These are phyloP conservation scores for Globisporangium barbulae DNA, from an alignment of 352 stramenopile species.

Conservation along the genomic window DNA sequence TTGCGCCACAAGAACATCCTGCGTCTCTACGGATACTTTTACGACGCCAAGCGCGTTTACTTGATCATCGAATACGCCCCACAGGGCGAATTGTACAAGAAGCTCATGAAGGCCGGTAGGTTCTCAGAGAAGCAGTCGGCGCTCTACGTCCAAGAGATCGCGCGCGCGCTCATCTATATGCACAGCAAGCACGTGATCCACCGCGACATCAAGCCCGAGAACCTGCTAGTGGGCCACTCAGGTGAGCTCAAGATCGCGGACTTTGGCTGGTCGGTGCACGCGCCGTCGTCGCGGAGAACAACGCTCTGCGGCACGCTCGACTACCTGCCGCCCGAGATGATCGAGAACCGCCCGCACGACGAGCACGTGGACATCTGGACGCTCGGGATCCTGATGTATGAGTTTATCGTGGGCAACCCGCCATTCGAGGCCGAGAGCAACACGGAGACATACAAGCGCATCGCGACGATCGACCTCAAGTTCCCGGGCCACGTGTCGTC, in stretches of 20 bases:
- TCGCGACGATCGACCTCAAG: constrained; percentile 94
- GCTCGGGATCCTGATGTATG: constrained; percentile 98
- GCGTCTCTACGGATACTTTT: constrained; percentile 98
- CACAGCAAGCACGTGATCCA: constrained; percentile 99
- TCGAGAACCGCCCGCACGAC: constrained; percentile 97
- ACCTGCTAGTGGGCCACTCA: constrained; percentile 94
- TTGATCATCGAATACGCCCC: constrained; percentile 99
- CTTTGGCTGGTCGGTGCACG: constrained; percentile 99
- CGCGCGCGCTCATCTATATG: constrained; percentile 95
- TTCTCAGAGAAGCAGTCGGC: constrained; percentile 94
- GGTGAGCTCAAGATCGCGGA: constrained; percentile 99
- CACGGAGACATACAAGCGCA: constrained; percentile 96
- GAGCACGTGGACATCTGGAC: constrained; percentile 97
- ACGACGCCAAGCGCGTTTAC: constrained; percentile 98
- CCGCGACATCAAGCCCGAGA: constrained; percentile 99
- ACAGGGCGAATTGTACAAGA: constrained; percentile 98
- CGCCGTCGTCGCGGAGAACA: constrained; percentile 93
- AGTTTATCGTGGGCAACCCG: constrained; percentile 96
- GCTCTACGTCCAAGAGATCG: constrained; percentile 95
- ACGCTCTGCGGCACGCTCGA: constrained; percentile 99
- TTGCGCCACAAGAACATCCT: constrained; percentile 97
- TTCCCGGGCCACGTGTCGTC: constrained; percentile 93
- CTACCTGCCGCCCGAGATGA: constrained; percentile 99
- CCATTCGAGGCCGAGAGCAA: constrained; percentile 98
- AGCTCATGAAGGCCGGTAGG: constrained; percentile 85